Evolutionary conservation across 2,329 filamentous ascomycete species (phyloP).

Genomic region (Talaromyces sp.): DNA sequence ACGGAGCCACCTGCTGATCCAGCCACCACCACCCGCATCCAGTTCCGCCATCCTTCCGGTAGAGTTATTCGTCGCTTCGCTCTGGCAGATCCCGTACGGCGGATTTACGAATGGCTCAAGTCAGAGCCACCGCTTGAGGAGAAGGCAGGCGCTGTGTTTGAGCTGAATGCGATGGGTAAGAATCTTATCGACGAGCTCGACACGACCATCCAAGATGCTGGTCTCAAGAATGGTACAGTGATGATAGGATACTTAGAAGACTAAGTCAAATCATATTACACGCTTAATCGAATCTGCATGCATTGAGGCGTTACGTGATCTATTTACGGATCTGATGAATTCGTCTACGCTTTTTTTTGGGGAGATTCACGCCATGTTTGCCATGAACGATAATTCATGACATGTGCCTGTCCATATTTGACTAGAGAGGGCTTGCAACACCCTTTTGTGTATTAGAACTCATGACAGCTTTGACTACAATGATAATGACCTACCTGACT

Average conservation of each 20-base stretch:
- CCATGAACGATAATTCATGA: neutral
- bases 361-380: neutral
- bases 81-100: constrained; percentile 69
- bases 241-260: constrained; percentile 80
- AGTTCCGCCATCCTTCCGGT: constrained; percentile 82
- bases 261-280: neutral
- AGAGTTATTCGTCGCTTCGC: constrained; percentile 84
- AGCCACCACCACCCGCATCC: constrained; percentile 76
- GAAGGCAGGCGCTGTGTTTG: constrained; percentile 74
- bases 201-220: constrained; percentile 71
- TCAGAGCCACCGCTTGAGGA: constrained; percentile 72
- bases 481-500: constrained; percentile 1
- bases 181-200: constrained; percentile 77
- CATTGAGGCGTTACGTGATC: constrained; percentile 16
- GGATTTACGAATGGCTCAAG: constrained; percentile 96
- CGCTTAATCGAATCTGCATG: constrained; percentile 12
- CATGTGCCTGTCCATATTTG: constrained; percentile 9
- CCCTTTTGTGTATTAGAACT: constrained; percentile 1
- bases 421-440: neutral
- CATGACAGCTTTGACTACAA: constrained; percentile 3
- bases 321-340: neutral
- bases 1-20: constrained; percentile 70
- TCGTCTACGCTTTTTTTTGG: neutral
- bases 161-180: constrained; percentile 81
- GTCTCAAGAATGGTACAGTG: constrained; percentile 86